A percentile compares a stretch with the other conserved stretches of the same genome.
phyloP scores from a whole-genome alignment of 2,329 filamentous ascomycete genomes.

The Alternaria triticimaculans region DNA sequence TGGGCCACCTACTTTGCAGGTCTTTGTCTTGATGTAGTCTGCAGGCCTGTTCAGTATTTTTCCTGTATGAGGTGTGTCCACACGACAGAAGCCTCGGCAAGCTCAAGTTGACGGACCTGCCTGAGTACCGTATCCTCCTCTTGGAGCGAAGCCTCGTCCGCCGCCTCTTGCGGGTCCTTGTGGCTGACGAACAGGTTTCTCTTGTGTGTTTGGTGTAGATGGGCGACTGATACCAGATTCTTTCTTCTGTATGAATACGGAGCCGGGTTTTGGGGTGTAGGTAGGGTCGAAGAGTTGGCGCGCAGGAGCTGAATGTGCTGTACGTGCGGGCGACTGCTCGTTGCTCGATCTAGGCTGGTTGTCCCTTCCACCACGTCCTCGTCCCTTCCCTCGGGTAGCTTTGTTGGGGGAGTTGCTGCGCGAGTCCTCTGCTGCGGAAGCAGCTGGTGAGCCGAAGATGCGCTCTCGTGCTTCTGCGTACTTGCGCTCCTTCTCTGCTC shows the following conservation, averaged over 20 bases:
- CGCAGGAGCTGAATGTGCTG: slow-evolving; percentile 31
- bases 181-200: slow-evolving; percentile 75
- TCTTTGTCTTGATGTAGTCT: neutral
- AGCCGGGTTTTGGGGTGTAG: slow-evolving; percentile 69
- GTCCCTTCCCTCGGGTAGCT: slow-evolving; percentile 44
- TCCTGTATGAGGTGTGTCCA: neutral
- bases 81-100: neutral
- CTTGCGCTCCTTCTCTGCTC: slow-evolving; percentile 86
- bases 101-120: slow-evolving; percentile 27
- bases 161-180: slow-evolving; percentile 77
- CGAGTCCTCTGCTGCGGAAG: slow-evolving; percentile 45
- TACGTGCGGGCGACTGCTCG: slow-evolving; percentile 45
- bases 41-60: neutral
- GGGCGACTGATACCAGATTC: slow-evolving; percentile 55
- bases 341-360: slow-evolving; percentile 47
- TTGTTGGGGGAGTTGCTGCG: slow-evolving; percentile 45
- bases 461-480: slow-evolving; percentile 90
- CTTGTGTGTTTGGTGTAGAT: slow-evolving; percentile 65
- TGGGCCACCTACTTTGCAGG: neutral
- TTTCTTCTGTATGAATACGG: slow-evolving; percentile 54
- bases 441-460: slow-evolving; percentile 72
- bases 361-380: slow-evolving; percentile 47
- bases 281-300: slow-evolving; percentile 80
- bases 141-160: slow-evolving; percentile 75
- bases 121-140: slow-evolving; percentile 55